Percentiles rank a stretch among this genome's conserved stretches.
phyloP scores from a whole-genome alignment of 805 yeast species.

The Schizosaccharomyces osmophilus region DNA sequence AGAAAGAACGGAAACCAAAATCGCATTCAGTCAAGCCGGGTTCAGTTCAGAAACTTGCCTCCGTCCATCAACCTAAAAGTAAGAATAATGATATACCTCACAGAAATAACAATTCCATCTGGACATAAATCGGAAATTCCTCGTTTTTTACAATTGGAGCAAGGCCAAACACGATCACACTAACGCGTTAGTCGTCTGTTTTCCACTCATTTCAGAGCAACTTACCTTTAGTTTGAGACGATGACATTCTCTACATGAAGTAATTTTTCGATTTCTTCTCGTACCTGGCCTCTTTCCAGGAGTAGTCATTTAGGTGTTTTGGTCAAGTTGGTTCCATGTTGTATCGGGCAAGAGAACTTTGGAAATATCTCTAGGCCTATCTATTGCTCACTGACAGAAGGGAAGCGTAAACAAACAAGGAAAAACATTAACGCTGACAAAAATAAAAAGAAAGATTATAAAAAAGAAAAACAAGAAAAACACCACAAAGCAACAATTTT shows the following conservation, averaged over 20 bases:
- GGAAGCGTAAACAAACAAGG: no score
- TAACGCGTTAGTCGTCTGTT: neutral
- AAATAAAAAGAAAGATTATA: no score
- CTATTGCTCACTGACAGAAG: no score
- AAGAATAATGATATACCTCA: neutral
- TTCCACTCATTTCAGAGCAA: neutral
- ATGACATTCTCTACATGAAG: neutral
- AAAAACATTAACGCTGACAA: no score
- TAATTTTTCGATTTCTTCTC: neutral
- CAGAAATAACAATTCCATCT: neutral
- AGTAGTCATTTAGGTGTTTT: neutral
- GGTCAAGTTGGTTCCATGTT: no score
- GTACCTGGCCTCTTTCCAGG: neutral
- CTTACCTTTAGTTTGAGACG: neutral
- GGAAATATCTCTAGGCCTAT: no score
- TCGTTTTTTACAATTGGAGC: neutral
- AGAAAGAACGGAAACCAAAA: neutral
- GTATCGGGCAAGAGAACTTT: no score
- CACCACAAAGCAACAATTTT: no score
- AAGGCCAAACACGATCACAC: slow-evolving; percentile 1
- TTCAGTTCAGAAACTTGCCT: no score
- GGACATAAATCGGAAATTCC: neutral
- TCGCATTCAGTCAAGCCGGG: no score
- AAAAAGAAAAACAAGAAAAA: no score
- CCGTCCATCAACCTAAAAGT: no score